A percentile compares a stretch with the other conserved stretches of the same genome.
These are phyloP conservation scores for Pythium dissotocum DNA, from an alignment of 352 stramenopile species.

Conservation along the genomic window DNA sequence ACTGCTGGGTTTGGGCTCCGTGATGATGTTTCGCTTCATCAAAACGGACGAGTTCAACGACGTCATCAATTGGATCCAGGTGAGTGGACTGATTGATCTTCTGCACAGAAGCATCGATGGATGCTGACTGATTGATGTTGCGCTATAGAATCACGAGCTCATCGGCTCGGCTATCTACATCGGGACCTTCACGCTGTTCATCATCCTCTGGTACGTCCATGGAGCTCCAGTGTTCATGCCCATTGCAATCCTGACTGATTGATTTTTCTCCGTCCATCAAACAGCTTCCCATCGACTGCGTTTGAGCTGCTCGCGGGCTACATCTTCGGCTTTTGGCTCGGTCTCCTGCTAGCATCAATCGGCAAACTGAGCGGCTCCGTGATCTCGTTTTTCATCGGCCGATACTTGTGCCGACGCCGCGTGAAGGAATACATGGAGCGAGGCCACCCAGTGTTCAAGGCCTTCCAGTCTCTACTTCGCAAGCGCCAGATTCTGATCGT, in stretches of 20 bases:
- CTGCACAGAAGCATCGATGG: neutral
- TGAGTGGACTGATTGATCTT: conserved; percentile 8
- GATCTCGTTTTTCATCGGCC: conserved; percentile 67
- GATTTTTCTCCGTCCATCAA: neutral
- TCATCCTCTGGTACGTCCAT: conserved; percentile 45
- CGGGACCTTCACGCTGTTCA: conserved; percentile 43
- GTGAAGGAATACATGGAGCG: conserved; percentile 72
- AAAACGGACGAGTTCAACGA: conserved; percentile 48
- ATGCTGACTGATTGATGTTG: neutral
- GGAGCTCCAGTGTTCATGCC: neutral
- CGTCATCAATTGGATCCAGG: conserved; percentile 53
- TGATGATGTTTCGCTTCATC: conserved; percentile 38
- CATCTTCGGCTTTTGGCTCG: conserved; percentile 79
- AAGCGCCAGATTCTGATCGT: conserved; percentile 73
- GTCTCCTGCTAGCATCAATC: conserved; percentile 52
- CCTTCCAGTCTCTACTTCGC: conserved; percentile 60
- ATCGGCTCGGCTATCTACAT: conserved; percentile 48
- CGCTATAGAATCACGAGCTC: conserved; percentile 34
- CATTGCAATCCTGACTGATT: neutral
- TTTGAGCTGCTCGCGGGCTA: conserved; percentile 81
- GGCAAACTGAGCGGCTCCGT: conserved; percentile 74
- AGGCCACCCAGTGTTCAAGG: conserved; percentile 68
- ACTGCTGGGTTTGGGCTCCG: conserved; percentile 27
- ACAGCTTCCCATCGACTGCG: conserved; percentile 68
- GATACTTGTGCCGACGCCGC: conserved; percentile 58